Evolutionary conservation across 106 monocot species (phyloP).

Genomic region (Narthecium ossifragum): DNA sequence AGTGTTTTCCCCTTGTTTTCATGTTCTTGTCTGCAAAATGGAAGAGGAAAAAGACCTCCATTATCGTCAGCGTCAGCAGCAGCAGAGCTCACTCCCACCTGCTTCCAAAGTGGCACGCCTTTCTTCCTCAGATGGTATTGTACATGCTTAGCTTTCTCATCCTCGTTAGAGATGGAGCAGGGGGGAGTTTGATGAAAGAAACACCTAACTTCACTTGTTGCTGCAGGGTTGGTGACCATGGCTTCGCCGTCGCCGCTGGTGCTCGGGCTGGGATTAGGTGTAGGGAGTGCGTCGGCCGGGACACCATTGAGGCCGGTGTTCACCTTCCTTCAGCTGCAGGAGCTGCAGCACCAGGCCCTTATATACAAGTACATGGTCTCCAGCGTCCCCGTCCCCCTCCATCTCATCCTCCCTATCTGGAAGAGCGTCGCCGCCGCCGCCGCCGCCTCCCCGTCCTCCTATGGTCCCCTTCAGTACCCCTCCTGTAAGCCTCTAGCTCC

Average conservation of each 20-base stretch:
- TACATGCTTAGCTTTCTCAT: not conserved
- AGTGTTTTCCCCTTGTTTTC: not conserved
- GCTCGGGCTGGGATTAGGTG: slow-evolving; percentile 27
- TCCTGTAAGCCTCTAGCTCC: slow-evolving; percentile 23
- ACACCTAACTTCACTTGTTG: not conserved
- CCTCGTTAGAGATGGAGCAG: not conserved
- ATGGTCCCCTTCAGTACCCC: slow-evolving; percentile 28
- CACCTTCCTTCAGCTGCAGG: slow-evolving; percentile 84
- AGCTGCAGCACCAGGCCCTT: slow-evolving; percentile 70
- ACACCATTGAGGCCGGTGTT: slow-evolving; percentile 18
- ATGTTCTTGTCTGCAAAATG: not conserved
- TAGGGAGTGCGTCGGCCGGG: not conserved
- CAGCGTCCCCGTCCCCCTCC: slow-evolving; percentile 66
- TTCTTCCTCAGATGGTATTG: not conserved
- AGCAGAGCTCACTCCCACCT: slow-evolving; percentile 7
- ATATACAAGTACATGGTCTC: slow-evolving; percentile 81
- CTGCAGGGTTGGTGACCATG: slow-evolving; percentile 18
- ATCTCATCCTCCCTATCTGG: slow-evolving; percentile 84
- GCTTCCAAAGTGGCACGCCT: slow-evolving; percentile 12
- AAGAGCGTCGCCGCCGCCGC: slow-evolving; percentile 62
- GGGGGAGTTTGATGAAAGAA: not conserved
- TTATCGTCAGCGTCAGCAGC: no score
- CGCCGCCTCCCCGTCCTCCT: slow-evolving; percentile 25
- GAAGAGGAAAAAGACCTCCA: not conserved
- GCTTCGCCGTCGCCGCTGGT: slow-evolving; percentile 27